phyloP scores from a whole-genome alignment of 345 rosid genomes.

The Euphorbia pulcherrima region DNA sequence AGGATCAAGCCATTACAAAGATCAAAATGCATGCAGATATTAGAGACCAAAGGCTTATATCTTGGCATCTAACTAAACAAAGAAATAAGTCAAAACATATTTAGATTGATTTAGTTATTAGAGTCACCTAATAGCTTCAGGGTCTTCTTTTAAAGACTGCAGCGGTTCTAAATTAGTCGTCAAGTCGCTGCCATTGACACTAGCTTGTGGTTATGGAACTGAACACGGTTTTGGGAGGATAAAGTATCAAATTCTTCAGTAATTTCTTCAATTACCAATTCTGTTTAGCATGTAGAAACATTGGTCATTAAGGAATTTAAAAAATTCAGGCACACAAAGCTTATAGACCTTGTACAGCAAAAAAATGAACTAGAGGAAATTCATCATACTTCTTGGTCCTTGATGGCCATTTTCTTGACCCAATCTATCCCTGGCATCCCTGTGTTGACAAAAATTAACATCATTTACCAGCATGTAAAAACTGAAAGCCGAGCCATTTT shows the following conservation, averaged over 20 bases:
- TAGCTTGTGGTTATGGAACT: conserved; percentile 30
- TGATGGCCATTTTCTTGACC: too few species aligned
- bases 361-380: too few species aligned
- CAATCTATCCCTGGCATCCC: too few species aligned
- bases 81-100: too few species aligned
- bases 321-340: background rate
- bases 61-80: background rate
- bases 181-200: conserved; percentile 19
- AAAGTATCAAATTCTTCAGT: conserved; percentile 44
- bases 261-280: too few species aligned
- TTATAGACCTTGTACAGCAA: background rate
- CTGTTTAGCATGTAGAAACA: conserved; percentile 30
- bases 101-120: background rate
- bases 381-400: background rate
- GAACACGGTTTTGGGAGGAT: conserved; percentile 36
- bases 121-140: conserved; percentile 74
- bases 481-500: background rate
- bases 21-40: too few species aligned
- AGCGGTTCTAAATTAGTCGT: conserved; percentile 45
- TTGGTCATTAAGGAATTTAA: background rate
- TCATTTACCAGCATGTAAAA: background rate
- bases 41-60: too few species aligned
- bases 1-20: too few species aligned
- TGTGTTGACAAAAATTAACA: too few species aligned
- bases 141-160: conserved; percentile 63